Conservation (phyloP, 2,329 filamentous ascomycete genomes). For the Pseudopyrenochaeta lycopersici region DNA sequence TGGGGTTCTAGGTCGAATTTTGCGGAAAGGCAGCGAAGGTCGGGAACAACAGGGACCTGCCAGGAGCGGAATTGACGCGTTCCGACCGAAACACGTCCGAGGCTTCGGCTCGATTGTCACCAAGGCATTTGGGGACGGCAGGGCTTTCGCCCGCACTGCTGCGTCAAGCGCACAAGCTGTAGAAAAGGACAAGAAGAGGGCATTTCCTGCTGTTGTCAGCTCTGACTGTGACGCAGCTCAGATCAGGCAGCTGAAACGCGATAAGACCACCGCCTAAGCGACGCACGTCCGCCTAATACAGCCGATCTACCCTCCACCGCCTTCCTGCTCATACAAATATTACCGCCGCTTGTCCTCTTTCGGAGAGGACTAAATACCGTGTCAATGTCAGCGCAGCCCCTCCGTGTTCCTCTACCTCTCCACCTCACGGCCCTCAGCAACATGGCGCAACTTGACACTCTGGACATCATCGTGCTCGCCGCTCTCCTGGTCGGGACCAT, state of each 20-base stretch:
- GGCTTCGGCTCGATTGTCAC: slow-evolving; percentile 5
- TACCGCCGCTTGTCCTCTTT: slow-evolving; percentile 38
- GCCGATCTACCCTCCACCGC: slow-evolving; percentile 27
- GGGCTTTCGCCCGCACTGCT: slow-evolving; percentile 26
- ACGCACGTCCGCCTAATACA: slow-evolving; percentile 21
- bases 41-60: slow-evolving; percentile 1
- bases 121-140: slow-evolving; percentile 34
- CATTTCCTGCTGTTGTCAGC: slow-evolving; percentile 4
- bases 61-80: slow-evolving; percentile 19
- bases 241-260: slow-evolving; percentile 6
- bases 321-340: slow-evolving; percentile 31
- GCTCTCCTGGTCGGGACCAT: slow-evolving; percentile 85
- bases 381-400: slow-evolving; percentile 27
- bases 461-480: slow-evolving; percentile 92
- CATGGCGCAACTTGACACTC: slow-evolving; percentile 96
- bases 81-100: slow-evolving; percentile 9
- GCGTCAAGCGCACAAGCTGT: neutral
- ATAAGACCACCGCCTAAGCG: slow-evolving; percentile 15
- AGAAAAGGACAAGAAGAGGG: neutral
- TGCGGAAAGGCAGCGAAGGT: slow-evolving; percentile 8
- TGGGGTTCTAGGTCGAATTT: slow-evolving; percentile 2
- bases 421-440: slow-evolving; percentile 35
- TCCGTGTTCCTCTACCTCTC: slow-evolving; percentile 15
- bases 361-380: slow-evolving; percentile 30
- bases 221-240: slow-evolving; percentile 5